These are phyloP conservation scores for Hydrangea macrophylla DNA, from an alignment of 148 eudicot species.

Conservation along the genomic window DNA sequence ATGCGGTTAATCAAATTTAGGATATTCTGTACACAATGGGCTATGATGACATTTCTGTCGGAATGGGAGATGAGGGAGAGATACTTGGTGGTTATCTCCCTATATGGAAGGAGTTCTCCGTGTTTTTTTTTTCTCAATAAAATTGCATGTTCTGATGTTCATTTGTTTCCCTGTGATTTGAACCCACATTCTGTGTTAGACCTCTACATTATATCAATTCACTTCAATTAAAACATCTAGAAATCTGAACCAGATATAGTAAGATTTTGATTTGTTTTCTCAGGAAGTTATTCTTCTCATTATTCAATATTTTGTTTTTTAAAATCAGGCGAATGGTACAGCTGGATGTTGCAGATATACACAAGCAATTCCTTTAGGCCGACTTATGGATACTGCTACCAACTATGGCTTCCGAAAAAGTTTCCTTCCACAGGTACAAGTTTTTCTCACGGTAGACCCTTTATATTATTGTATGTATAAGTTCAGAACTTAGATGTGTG, in stretches of 20 bases:
- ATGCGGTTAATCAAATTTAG: slow-evolving; percentile 77
- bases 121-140: no score
- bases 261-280: no score
- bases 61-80: slow-evolving; percentile 91
- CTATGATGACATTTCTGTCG: slow-evolving; percentile 72
- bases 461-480: no score
- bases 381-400: slow-evolving; percentile 64
- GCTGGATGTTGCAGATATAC: slow-evolving; percentile 80
- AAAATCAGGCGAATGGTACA: slow-evolving; percentile 57
- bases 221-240: no score
- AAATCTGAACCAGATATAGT: no score
- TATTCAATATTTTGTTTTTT: background rate
- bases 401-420: slow-evolving; percentile 69
- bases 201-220: no score
- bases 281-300: no score
- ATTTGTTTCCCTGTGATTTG: no score
- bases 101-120: no score
- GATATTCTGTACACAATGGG: slow-evolving; percentile 91
- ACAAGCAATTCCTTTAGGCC: slow-evolving; percentile 76
- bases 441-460: no score
- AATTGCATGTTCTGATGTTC: no score
- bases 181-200: no score
- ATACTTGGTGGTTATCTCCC: slow-evolving; percentile 90
- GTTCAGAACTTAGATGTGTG: background rate
- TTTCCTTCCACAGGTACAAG: slow-evolving; percentile 78